Percentiles rank a stretch among this genome's conserved stretches.
phyloP scores from a whole-genome alignment of 495 filamentous ascomycete species.

The Daldinia bambusicola region DNA sequence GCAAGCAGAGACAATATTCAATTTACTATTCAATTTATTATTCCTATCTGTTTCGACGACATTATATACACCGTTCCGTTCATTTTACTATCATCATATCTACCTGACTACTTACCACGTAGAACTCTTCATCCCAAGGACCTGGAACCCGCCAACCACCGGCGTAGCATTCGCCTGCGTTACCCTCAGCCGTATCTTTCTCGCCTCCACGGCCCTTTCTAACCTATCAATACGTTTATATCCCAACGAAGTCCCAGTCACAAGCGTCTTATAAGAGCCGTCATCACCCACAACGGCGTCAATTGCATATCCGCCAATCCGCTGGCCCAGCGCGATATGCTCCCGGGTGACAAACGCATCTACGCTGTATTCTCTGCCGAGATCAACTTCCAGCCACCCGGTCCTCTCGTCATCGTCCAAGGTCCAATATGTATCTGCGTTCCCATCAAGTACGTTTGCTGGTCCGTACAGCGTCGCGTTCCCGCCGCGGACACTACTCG shows the following conservation, averaged over 20 bases:
- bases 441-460: constrained; percentile 38
- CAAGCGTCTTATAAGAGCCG: constrained; percentile 33
- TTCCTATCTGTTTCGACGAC: no score
- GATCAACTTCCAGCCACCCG: constrained; percentile 39
- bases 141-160: constrained; percentile 40
- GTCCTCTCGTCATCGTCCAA: constrained; percentile 34
- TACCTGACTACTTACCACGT: no score
- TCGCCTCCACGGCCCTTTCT: constrained; percentile 22
- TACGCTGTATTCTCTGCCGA: constrained; percentile 23
- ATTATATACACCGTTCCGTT: no score
- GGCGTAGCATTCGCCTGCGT: constrained; percentile 46
- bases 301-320: constrained; percentile 42
- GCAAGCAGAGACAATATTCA: no score
- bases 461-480: constrained; percentile 36
- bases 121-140: constrained; percentile 26
- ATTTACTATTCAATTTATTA: no score
- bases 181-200: constrained; percentile 33
- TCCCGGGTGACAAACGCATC: constrained; percentile 45
- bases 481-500: constrained; percentile 40
- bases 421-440: constrained; percentile 40
- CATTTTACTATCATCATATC: no score
- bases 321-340: constrained; percentile 45
- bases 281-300: constrained; percentile 35
- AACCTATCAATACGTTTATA: constrained; percentile 45
- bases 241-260: constrained; percentile 43